Evolutionary conservation across 768 basidiomycete species (phyloP), one percentile per base, ranked within the genome.

Genomic region (Suillus plorans): DNA sequence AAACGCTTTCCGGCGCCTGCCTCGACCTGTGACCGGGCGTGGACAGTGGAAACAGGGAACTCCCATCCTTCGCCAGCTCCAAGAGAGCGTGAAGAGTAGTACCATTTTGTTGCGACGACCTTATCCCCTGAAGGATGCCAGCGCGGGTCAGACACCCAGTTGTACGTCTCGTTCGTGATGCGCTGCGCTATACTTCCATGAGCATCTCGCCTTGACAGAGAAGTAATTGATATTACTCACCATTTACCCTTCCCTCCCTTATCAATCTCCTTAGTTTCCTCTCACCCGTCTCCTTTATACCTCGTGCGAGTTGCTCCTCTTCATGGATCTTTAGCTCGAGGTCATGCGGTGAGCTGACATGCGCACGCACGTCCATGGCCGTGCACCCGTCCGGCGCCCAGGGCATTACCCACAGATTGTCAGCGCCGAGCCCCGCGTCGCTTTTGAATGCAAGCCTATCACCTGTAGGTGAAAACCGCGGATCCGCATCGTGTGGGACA

Each of bases 101-200:
- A 91, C 89, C 90, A 90, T 72, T 91, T 91, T 13, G 89, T 91
- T n/a, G 89, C 88, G 61, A 91, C 77, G 20, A 91, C 74, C 67
- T 81, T 86, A 37, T 74, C 68, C 1, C 88, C 88, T 12, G 85
- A 85, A 4, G 89, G 87, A 69, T 92, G 88, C 80, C 89, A 91
- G 53, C 87, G 84, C 6, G 88, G 81, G 63, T 90, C 90, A 34
- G 85, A 84, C 5, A 91, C 81, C 83, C 83, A 89, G 71, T 89
- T 82, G 68, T 84, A 91, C 0, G 90, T 91, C 72, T 91, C 90
- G 68, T 91, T 91, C 5, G 90, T 90, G 55, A 91, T 81, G 41
- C 79, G 79, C 22, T 72, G 71, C 22, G 82, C 82, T 82, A 45
- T 37, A 47, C 61, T 56, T 53, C 36, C 47, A 42, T 18, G 34